Evolutionary conservation across 2,329 filamentous ascomycete species (phyloP).

Genomic region (Epichloe amarillans): DNA sequence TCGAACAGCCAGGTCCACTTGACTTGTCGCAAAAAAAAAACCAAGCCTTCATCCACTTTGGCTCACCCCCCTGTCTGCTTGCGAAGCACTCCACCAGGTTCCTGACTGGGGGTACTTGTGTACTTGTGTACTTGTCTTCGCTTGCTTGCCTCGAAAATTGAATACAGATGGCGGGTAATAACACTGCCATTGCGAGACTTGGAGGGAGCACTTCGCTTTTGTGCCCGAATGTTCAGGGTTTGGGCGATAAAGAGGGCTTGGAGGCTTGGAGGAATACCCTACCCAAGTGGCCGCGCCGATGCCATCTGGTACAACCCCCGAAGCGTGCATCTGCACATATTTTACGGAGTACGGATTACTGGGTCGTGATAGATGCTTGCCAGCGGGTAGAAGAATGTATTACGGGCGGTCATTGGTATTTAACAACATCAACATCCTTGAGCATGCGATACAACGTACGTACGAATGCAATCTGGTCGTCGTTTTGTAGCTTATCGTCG

Average conservation of each 20-base stretch:
- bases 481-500: background rate
- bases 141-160: too few species aligned
- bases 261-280: background rate
- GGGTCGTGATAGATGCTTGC: background rate
- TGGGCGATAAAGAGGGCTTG: background rate
- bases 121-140: too few species aligned
- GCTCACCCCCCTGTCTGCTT: background rate
- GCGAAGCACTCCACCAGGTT: background rate
- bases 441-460: background rate
- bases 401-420: constrained; percentile 1
- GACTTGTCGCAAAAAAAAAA: background rate
- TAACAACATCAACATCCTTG: background rate
- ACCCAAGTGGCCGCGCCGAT: background rate
- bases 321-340: background rate
- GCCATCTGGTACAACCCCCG: background rate
- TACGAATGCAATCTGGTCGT: background rate
- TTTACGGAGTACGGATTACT: background rate
- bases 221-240: background rate
- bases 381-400: background rate
- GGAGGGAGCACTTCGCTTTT: background rate
- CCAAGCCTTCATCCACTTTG: background rate
- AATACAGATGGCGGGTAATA: too few species aligned
- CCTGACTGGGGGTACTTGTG: background rate
- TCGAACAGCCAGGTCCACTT: background rate
- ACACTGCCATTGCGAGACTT: too few species aligned